Percentiles rank a stretch among this genome's conserved stretches.
These are phyloP conservation scores for Murraya koenigii DNA, from an alignment of 345 rosid genomes.

Conservation along the genomic window DNA sequence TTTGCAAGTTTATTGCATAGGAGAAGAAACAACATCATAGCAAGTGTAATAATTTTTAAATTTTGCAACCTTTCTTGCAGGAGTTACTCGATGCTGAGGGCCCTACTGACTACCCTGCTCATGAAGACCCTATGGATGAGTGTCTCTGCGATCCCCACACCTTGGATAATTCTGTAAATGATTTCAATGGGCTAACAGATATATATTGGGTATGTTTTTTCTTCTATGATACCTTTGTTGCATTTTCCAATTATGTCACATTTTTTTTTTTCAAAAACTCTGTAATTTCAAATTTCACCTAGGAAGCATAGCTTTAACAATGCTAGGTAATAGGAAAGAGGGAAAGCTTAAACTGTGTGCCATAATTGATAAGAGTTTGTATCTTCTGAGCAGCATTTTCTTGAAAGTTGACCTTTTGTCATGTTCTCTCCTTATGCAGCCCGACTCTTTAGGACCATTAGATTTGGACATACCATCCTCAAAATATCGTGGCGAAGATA, in stretches of 20 bases:
- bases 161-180: slow-evolving; percentile 44
- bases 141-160: slow-evolving; percentile 32
- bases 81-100: slow-evolving; percentile 33
- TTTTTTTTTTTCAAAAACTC: not conserved
- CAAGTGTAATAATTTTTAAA: slow-evolving; percentile 8
- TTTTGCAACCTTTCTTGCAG: slow-evolving; percentile 31
- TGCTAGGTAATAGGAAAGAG: no score
- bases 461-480: slow-evolving; percentile 67
- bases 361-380: not conserved
- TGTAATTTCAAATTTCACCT: not conserved
- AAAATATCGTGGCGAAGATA: slow-evolving; percentile 66
- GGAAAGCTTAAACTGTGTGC: not conserved
- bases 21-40: not conserved
- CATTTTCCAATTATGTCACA: not conserved
- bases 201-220: slow-evolving; percentile 67
- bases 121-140: slow-evolving; percentile 47
- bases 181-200: slow-evolving; percentile 58
- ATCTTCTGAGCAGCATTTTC: not conserved
- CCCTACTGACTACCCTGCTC: slow-evolving; percentile 28
- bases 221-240: no score
- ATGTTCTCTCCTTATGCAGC: slow-evolving; percentile 47
- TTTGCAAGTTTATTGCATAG: slow-evolving; percentile 1
- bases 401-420: slow-evolving; percentile 11
- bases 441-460: slow-evolving; percentile 83
- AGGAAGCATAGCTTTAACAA: not conserved